Base-by-base conservation (phyloP, 805 yeast species). In the Candida coquimbonensis region DNA sequence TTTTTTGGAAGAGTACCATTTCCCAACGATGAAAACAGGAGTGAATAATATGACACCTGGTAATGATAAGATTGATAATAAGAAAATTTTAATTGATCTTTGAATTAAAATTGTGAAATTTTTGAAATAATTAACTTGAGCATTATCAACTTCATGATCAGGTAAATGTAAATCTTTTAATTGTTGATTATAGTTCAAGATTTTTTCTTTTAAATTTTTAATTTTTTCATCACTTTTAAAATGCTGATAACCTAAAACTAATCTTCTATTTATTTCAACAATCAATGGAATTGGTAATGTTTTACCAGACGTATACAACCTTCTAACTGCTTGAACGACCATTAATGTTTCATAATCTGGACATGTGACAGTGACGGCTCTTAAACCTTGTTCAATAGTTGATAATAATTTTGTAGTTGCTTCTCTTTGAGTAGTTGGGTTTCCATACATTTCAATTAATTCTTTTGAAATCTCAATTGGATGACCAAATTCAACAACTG, bases 331-430 rank as follows among this genome's bases (percentile, higher is more conserved):
- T 65, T 93, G 99, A 38, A 91, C 83, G 17, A 87, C 84, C 83
- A 90, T 86, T 51, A 91, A 69, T n/a, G 96, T 89, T 51, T 93
- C 98, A 67, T 83, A 91, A 60, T 90, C 96, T 26, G 91, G 90
- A 55, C 95, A 87, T 34, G 88, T 85, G 16, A 90, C 95, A 2
- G 99, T 93, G 26, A 91, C 97, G 1, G 95, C 81, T 57, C 82
- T 81, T 45, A 93, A 71, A 9, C 93, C 88, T 46, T 80, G 77
- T 14, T 90, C 82, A 42, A 90, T 77, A 27, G 76, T 72, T 33
- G 83, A 86, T 57, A 91, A 71, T 25, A 91, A 68, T 39, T 80
- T 79, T 47, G 79, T 75, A n/a, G 89, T 85, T 0, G 96, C 83
- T 39, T 79, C 88, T 51, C 83, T 75, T 40, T 87, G 47, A 9